Conservation (phyloP, 495 filamentous ascomycete genomes). For the Xylaria nigripes region DNA sequence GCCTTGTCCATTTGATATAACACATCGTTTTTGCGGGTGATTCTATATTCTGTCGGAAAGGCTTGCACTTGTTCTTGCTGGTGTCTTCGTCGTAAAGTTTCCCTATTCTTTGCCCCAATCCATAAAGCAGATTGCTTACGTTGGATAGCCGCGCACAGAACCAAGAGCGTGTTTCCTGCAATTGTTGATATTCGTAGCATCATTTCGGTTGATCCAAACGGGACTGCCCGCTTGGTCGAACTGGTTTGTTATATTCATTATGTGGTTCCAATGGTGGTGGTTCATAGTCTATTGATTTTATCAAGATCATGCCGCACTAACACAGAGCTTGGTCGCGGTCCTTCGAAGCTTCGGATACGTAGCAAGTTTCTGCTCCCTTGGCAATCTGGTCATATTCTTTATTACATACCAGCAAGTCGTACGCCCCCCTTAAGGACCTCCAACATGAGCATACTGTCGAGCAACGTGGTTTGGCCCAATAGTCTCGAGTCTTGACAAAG, state of each 20-base stretch:
- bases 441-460: background rate
- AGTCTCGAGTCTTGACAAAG: background rate
- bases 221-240: background rate
- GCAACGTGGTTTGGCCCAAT: background rate
- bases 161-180: background rate
- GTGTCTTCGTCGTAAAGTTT: background rate
- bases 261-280: background rate
- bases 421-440: background rate
- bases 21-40: background rate
- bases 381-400: background rate
- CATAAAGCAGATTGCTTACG: background rate
- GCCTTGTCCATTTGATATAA: background rate
- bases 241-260: background rate
- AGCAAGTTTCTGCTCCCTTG: no score
- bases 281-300: background rate
- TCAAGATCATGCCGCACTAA: background rate
- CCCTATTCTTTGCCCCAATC: background rate
- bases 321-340: background rate
- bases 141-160: background rate
- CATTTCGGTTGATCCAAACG: background rate
- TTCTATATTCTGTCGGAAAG: background rate
- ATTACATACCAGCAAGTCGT: background rate
- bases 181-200: background rate
- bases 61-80: background rate
- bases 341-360: background rate